phyloP scores from a whole-genome alignment of 2,329 filamentous ascomycete genomes.

The Biscogniauxia mediterranea region DNA sequence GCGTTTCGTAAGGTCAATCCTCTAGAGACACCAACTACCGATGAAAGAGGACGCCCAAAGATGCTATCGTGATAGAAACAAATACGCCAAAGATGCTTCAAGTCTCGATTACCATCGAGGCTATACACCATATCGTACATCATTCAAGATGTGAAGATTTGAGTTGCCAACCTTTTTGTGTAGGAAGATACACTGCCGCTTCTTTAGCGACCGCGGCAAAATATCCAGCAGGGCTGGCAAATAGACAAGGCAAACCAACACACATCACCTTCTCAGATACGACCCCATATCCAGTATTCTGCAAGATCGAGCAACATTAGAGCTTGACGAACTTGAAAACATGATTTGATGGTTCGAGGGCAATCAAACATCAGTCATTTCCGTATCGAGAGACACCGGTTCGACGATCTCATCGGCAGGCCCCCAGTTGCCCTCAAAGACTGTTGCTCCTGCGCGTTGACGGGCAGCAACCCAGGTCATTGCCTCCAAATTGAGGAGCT shows the following conservation, averaged over 20 bases:
- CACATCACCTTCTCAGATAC: slow-evolving; percentile 23
- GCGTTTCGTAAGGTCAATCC: background rate
- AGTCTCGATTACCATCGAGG: slow-evolving; percentile 10
- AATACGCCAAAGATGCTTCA: slow-evolving; percentile 12
- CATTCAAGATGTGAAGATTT: slow-evolving; percentile 19
- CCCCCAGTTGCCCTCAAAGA: slow-evolving; percentile 96
- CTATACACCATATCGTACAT: slow-evolving; percentile 18
- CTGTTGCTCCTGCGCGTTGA: slow-evolving; percentile 82
- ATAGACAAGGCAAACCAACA: slow-evolving; percentile 27
- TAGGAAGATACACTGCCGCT: slow-evolving; percentile 8
- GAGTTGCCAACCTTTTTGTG: slow-evolving; percentile 15
- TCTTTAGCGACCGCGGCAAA: slow-evolving; percentile 12
- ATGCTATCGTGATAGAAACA: slow-evolving; percentile 8
- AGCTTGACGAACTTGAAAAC: slow-evolving; percentile 17
- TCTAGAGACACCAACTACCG: slow-evolving; percentile 2
- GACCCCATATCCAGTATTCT: slow-evolving; percentile 28
- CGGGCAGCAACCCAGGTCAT: slow-evolving; percentile 77
- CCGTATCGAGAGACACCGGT: slow-evolving; percentile 46
- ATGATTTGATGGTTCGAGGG: slow-evolving; percentile 16
- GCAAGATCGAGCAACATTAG: slow-evolving; percentile 31
- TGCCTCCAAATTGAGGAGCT: slow-evolving; percentile 71
- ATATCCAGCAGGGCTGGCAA: slow-evolving; percentile 33
- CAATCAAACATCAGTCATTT: slow-evolving; percentile 58
- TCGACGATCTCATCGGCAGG: slow-evolving; percentile 57
- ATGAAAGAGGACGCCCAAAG: slow-evolving; percentile 14